Base-by-base conservation (phyloP, 2,329 filamentous ascomycete species). In the Aspergillus vadensis region DNA sequence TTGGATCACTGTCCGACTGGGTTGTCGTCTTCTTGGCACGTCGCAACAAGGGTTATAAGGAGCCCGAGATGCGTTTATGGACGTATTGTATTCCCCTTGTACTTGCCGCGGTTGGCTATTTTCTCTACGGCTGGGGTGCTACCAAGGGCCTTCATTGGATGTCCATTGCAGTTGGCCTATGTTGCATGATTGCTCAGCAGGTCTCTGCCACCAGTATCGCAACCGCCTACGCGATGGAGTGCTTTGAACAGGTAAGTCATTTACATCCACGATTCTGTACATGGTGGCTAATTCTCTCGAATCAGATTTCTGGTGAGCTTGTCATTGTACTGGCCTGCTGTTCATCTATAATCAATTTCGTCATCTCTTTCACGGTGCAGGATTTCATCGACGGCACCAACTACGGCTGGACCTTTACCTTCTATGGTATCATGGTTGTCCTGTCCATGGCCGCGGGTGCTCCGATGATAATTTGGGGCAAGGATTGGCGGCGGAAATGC, bases 141-240 rank as follows among this genome's bases (percentile, higher is more conserved):
- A 69, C 73, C 17, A 60, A 66, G 38, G 74, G 72, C 2, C 63
- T 64, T 15, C 70, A 73, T 21, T 78, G 75, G 75, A 70, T 76
- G 44, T 66, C 70, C 2, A 70, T 78, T 30, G 74, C 74, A 0
- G 67, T 78, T 21, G 74, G 71, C 0, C 63, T 77, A 2, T 76
- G 73, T 27, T 74, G 69, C 39, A 74, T 79, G 72, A 78, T 78
- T 51, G 74, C 76, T 6, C 75, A 79, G 39, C 77, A 79, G 61
- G 76, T 79, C 4, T 72, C 70, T 2, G 72, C 75, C 9, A 77
- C 74, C 17, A 75, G 71, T 53, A 72, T 78, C 38, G 75, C 77
- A 3, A 78, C 76, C 2, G 72, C 76, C 1, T 79, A 79, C 66
- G 76, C 75, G 2, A 78, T 79, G 75, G 77, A 79, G 55, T 77